Evolutionary conservation across 2,329 filamentous ascomycete genomes (phyloP).

Genomic region (Didymella pomorum): DNA sequence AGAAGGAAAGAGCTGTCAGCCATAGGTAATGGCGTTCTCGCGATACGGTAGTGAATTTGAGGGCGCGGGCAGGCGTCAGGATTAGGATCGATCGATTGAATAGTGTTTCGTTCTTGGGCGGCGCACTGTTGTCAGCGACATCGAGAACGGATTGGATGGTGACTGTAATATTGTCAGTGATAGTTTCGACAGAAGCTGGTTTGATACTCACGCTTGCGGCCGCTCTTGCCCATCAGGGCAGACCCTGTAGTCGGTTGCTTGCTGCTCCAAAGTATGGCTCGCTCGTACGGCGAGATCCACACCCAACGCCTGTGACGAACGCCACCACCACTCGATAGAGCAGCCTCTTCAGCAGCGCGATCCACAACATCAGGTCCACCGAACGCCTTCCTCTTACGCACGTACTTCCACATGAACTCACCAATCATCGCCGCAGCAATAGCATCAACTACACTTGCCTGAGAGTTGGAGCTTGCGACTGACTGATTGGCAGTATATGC

Average conservation of each 20-base stretch:
- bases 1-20: conserved; percentile 92
- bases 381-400: conserved; percentile 88
- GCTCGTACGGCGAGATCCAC: conserved; percentile 96
- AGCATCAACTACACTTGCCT: conserved; percentile 87
- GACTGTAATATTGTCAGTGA: conserved; percentile 63
- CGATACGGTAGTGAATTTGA: conserved; percentile 90
- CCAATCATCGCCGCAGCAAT: conserved; percentile 99
- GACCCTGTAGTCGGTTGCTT: conserved; percentile 91
- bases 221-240: conserved; percentile 91
- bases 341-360: conserved; percentile 62
- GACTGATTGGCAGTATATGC: conserved; percentile 65
- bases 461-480: conserved; percentile 67
- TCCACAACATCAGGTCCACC: conserved; percentile 70
- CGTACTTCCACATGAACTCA: conserved; percentile 95
- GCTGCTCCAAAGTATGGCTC: conserved; percentile 96
- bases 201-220: conserved; percentile 80
- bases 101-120: conserved; percentile 74
- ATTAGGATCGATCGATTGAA: conserved; percentile 97
- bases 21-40: conserved; percentile 92
- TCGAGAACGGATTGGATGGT: conserved; percentile 95
- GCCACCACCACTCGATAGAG: conserved; percentile 73
- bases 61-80: conserved; percentile 86
- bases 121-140: conserved; percentile 89
- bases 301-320: conserved; percentile 95
- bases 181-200: background rate